A percentile compares a stretch with the other conserved stretches of the same genome.
Conservation (phyloP, 768 basidiomycete genomes). For the Termitomyces sp. region DNA sequence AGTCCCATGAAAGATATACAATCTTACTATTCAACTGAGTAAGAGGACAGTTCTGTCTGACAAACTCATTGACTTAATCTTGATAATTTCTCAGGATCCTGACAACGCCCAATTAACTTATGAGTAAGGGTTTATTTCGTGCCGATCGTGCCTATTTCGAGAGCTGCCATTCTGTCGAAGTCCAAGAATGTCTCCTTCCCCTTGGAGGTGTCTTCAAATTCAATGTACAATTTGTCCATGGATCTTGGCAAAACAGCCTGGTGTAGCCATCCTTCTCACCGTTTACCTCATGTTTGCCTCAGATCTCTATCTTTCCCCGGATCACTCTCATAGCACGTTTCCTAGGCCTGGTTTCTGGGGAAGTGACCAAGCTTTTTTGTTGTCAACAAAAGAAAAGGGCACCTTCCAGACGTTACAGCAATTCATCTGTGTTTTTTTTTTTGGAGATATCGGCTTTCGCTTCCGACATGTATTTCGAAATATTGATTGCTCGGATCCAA, state of each 20-base stretch:
- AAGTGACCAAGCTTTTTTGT: not conserved
- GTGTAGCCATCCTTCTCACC: not conserved
- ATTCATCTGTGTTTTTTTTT: not conserved
- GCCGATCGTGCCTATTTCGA: not conserved
- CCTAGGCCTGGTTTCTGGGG: not conserved
- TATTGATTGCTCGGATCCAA: slow-evolving; percentile 6
- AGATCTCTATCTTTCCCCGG: not conserved
- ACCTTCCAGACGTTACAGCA: not conserved
- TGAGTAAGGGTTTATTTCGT: not conserved
- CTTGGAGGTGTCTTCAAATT: not conserved
- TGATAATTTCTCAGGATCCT: not conserved
- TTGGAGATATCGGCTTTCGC: slow-evolving; percentile 14
- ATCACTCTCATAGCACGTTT: not conserved
- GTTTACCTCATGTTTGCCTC: not conserved
- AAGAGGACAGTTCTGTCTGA: not conserved
- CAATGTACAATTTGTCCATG: not conserved
- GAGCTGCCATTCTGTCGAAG: not conserved
- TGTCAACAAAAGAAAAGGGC: not conserved
- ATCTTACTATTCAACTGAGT: not conserved
- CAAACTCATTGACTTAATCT: not conserved
- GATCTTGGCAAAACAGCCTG: not conserved
- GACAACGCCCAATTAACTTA: too few relatives aligned
- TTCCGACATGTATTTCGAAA: slow-evolving; percentile 7
- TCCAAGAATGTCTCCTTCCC: not conserved
- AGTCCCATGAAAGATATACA: not conserved